These are phyloP conservation scores for Craspedostauros australis DNA, from an alignment of 108 stramenopile genomes.

Conservation along the genomic window DNA sequence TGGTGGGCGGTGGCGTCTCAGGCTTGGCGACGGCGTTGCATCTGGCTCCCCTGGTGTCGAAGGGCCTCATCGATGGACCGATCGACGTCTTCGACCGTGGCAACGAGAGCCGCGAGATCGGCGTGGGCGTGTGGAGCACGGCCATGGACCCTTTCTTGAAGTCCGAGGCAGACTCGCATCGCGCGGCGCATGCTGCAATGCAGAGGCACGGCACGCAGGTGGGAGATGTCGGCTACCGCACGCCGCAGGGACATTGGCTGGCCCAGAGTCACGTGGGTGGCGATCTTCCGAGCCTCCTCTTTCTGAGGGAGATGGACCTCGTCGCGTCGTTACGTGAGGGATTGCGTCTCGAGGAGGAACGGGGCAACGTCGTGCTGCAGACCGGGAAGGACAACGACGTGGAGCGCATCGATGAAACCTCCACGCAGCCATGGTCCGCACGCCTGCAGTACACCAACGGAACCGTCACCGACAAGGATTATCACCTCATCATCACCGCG, in stretches of 20 bases:
- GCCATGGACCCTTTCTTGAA: slow-evolving; percentile 57
- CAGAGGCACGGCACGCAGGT: slow-evolving; percentile 45
- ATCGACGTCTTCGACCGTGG: slow-evolving; percentile 71
- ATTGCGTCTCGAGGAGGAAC: slow-evolving; percentile 44
- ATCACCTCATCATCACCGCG: slow-evolving; percentile 81
- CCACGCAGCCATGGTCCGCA: slow-evolving; percentile 45
- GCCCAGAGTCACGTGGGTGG: slow-evolving; percentile 54
- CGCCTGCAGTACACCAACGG: slow-evolving; percentile 13
- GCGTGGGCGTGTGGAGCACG: slow-evolving; percentile 84
- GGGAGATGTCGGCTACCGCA: slow-evolving; percentile 70
- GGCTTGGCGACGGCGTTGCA: slow-evolving; percentile 78
- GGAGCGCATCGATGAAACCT: slow-evolving; percentile 39
- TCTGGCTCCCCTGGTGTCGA: slow-evolving; percentile 62
- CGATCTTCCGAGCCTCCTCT: slow-evolving; percentile 48
- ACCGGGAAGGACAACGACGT: slow-evolving; percentile 21
- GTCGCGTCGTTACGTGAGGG: slow-evolving; percentile 50
- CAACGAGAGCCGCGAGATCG: slow-evolving; percentile 53
- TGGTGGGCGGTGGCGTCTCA: slow-evolving; percentile 74
- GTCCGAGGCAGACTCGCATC: slow-evolving; percentile 48
- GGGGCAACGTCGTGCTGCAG: slow-evolving; percentile 54
- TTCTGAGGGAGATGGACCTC: slow-evolving; percentile 71
- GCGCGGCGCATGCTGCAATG: slow-evolving; percentile 39
- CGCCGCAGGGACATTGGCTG: slow-evolving; percentile 76
- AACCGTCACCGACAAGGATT: slow-evolving; percentile 33
- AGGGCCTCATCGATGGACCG: slow-evolving; percentile 56